These are phyloP conservation scores for Alternaria sp. DNA, from an alignment of 2,329 filamentous ascomycete genomes.

Conservation along the genomic window DNA sequence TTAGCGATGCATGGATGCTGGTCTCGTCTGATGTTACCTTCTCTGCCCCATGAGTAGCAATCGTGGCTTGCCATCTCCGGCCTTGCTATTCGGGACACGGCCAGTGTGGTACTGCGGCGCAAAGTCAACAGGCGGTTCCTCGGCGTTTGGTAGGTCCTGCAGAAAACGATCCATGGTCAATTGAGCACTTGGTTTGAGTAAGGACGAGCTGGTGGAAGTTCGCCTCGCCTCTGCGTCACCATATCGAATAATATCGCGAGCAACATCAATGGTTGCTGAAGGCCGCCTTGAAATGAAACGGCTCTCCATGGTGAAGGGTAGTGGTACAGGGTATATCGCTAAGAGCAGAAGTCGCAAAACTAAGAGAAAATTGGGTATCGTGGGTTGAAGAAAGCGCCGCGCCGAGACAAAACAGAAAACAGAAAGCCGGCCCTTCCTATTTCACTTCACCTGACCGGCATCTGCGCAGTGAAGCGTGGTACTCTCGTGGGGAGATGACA, in stretches of 20 bases:
- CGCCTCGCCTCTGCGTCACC: constrained; percentile 22
- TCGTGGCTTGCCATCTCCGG: constrained; percentile 76
- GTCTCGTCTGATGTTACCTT: constrained; percentile 66
- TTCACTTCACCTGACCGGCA: constrained; percentile 38
- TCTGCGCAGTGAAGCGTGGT: constrained; percentile 40
- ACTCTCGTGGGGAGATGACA: constrained; percentile 31
- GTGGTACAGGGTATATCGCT: constrained; percentile 46
- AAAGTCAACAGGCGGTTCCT: constrained; percentile 50
- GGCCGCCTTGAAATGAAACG: constrained; percentile 31
- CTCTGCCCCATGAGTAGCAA: constrained; percentile 94
- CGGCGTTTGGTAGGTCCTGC: constrained; percentile 54
- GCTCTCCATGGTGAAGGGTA: constrained; percentile 43
- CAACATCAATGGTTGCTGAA: constrained; percentile 28
- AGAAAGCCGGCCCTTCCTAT: constrained; percentile 19
- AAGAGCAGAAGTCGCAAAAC: constrained; percentile 22
- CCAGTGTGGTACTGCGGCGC: constrained; percentile 54
- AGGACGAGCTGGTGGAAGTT: constrained; percentile 38
- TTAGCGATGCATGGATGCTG: constrained; percentile 19
- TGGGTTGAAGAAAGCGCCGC: constrained; percentile 15
- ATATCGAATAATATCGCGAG: constrained; percentile 24
- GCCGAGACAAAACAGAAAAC: constrained; percentile 16
- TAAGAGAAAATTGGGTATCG: constrained; percentile 21
- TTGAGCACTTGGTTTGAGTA: constrained; percentile 51
- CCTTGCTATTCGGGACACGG: constrained; percentile 58
- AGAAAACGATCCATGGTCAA: constrained; percentile 55